phyloP scores from a whole-genome alignment of 345 rosid genomes.

The Hibiscus trionum region DNA sequence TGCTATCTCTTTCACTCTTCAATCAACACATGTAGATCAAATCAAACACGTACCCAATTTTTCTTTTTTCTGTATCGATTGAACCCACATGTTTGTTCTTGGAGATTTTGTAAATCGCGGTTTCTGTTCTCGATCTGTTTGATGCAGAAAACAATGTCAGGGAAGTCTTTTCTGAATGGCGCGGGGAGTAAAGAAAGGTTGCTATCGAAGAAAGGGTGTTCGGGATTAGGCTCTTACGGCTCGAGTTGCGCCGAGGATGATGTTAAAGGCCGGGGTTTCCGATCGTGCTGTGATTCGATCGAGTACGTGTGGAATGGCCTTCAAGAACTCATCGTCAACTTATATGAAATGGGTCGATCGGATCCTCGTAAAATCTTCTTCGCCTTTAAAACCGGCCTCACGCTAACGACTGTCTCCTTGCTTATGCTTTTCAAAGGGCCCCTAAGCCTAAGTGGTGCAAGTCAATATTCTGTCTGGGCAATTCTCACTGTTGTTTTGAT shows the following conservation, averaged over 20 bases:
- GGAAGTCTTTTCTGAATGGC: constrained; percentile 31
- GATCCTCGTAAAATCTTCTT: constrained; percentile 61
- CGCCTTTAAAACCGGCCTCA: constrained; percentile 62
- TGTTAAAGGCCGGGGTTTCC: constrained; percentile 34
- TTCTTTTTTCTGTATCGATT: too few species aligned
- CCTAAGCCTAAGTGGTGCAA: constrained; percentile 26
- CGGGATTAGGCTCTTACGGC: constrained; percentile 44
- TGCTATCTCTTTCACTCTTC: neutral
- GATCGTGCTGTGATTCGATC: constrained; percentile 33
- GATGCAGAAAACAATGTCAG: constrained; percentile 23
- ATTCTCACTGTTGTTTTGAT: constrained; percentile 80
- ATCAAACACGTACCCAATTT: neutral
- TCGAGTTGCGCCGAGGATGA: constrained; percentile 18
- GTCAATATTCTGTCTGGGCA: constrained; percentile 75
- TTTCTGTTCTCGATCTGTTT: neutral
- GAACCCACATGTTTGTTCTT: neutral
- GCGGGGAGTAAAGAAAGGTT: constrained; percentile 51
- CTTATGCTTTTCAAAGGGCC: constrained; percentile 54
- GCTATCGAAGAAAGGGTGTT: constrained; percentile 36
- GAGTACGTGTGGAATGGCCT: constrained; percentile 26
- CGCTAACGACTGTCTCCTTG: constrained; percentile 46
- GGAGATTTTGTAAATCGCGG: neutral
- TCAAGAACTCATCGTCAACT: constrained; percentile 15
- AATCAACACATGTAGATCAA: neutral
- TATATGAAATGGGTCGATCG: constrained; percentile 47